Evolutionary conservation across 208 protist genomes (phyloP).

Genomic region (Naegleria gruberi): DNA sequence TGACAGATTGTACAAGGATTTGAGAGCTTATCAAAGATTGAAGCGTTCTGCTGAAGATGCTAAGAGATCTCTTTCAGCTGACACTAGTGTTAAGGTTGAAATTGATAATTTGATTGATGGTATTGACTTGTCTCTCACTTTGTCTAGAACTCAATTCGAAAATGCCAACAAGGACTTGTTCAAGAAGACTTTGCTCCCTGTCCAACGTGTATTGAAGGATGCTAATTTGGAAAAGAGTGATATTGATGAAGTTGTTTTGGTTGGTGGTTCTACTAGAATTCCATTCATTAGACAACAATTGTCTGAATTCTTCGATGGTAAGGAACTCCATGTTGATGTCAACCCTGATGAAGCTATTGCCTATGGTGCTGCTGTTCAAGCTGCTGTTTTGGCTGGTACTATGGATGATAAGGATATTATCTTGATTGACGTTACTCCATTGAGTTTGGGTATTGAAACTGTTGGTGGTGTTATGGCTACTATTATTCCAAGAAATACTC

Average conservation of each 20-base stretch:
- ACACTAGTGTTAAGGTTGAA: constrained; percentile 60
- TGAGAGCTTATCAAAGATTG: constrained; percentile 50
- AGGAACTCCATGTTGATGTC: constrained; percentile 75
- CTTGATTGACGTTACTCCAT: constrained; percentile 60
- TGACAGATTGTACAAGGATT: constrained; percentile 36
- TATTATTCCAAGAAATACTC: constrained; percentile 41
- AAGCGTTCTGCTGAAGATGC: constrained; percentile 75
- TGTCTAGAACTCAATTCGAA: constrained; percentile 81
- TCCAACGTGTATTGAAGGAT: constrained; percentile 79
- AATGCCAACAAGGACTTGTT: constrained; percentile 88
- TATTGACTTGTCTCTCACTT: constrained; percentile 57
- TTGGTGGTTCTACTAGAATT: constrained; percentile 83
- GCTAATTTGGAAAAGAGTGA: constrained; percentile 70
- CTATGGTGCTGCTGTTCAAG: constrained; percentile 89
- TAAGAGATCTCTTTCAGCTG: constrained; percentile 77
- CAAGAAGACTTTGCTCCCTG: constrained; percentile 73
- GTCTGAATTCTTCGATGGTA: constrained; percentile 83
- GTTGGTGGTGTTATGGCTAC: constrained; percentile 68
- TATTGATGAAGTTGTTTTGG: constrained; percentile 87
- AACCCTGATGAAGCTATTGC: constrained; percentile 95
- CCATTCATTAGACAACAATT: constrained; percentile 83
- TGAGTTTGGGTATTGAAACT: constrained; percentile 73
- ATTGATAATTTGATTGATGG: constrained; percentile 84
- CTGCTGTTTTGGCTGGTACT: constrained; percentile 62
- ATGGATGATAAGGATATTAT: constrained; percentile 42